These are phyloP conservation scores for Umbelopsis vinacea DNA, from an alignment of 192 early-diverging fungal species.

Conservation along the genomic window DNA sequence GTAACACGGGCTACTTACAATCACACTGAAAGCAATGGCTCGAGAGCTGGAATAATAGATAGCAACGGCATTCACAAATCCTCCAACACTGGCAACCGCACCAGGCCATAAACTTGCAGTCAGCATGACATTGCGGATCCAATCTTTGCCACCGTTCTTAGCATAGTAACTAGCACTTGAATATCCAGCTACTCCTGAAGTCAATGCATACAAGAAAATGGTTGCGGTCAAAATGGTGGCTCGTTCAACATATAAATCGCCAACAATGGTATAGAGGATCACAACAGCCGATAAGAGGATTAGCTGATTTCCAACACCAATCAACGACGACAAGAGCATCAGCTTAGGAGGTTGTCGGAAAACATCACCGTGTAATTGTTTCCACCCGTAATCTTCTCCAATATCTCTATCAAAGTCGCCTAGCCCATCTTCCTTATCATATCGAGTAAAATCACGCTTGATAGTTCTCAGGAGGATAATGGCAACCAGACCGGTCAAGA, in stretches of 20 bases:
- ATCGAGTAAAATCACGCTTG: constrained; percentile 74
- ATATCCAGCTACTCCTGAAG: constrained; percentile 71
- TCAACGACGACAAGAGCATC: constrained; percentile 65
- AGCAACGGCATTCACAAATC: constrained; percentile 70
- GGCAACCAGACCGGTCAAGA: constrained; percentile 76
- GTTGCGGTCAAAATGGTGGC: constrained; percentile 77
- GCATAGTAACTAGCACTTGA: constrained; percentile 68
- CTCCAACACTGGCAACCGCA: constrained; percentile 51
- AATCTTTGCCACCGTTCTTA: constrained; percentile 69
- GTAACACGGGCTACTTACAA: constrained; percentile 45
- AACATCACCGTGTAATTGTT: constrained; percentile 86
- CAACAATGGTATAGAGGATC: constrained; percentile 61
- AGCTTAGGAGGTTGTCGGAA: constrained; percentile 73
- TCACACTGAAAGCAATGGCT: constrained; percentile 78
- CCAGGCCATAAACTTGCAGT: constrained; percentile 75
- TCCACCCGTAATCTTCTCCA: constrained; percentile 89
- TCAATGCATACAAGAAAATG: constrained; percentile 81
- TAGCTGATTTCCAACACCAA: constrained; percentile 73
- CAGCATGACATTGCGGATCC: constrained; percentile 68
- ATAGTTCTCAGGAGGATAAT: constrained; percentile 76
- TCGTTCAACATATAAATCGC: constrained; percentile 63
- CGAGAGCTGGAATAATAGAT: constrained; percentile 75
- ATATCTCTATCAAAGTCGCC: constrained; percentile 76
- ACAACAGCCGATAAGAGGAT: constrained; percentile 52
- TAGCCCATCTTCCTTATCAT: constrained; percentile 70